Percentiles rank a stretch among this genome's conserved stretches.
These are phyloP conservation scores for Saccharomyces pastorianus DNA, from an alignment of 1,139 yeast species.

Conservation along the genomic window DNA sequence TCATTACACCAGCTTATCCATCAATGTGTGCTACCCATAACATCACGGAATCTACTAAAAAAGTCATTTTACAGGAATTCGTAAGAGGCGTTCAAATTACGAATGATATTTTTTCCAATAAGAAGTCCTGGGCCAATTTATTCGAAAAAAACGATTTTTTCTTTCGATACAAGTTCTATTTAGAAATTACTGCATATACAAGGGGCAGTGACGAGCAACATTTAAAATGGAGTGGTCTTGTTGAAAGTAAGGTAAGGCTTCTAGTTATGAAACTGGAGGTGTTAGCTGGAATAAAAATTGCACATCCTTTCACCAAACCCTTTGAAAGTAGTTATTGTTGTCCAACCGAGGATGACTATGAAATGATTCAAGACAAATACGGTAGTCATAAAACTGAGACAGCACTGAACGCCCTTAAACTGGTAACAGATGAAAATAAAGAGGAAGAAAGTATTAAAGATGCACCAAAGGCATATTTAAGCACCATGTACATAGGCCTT, in stretches of 20 bases:
- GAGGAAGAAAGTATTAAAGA: conserved; percentile 28
- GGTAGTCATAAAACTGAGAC: conserved; percentile 45
- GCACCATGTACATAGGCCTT: conserved; percentile 75
- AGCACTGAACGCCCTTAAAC: conserved; percentile 29
- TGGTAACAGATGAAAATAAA: conserved; percentile 33
- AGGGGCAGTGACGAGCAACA: conserved; percentile 69
- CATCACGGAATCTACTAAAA: conserved; percentile 79
- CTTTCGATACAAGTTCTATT: conserved; percentile 71
- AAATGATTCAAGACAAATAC: conserved; percentile 46
- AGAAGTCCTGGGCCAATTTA: conserved; percentile 64
- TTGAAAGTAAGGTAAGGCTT: conserved; percentile 77
- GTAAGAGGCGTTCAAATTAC: conserved; percentile 65
- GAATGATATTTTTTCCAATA: conserved; percentile 58
- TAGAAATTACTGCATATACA: conserved; percentile 76
- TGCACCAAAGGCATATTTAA: conserved; percentile 47
- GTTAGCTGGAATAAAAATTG: conserved; percentile 63
- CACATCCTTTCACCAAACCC: conserved; percentile 85
- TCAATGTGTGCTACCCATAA: conserved; percentile 99
- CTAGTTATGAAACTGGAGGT: conserved; percentile 76
- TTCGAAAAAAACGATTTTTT: conserved; percentile 77
- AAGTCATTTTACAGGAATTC: conserved; percentile 67
- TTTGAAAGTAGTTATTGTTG: conserved; percentile 52
- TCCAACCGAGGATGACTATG: conserved; percentile 46
- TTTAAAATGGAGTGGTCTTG: conserved; percentile 82
- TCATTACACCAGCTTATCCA: conserved; percentile 98